Conservation (phyloP, 768 basidiomycete genomes). For the Psilocybe sp. region DNA sequence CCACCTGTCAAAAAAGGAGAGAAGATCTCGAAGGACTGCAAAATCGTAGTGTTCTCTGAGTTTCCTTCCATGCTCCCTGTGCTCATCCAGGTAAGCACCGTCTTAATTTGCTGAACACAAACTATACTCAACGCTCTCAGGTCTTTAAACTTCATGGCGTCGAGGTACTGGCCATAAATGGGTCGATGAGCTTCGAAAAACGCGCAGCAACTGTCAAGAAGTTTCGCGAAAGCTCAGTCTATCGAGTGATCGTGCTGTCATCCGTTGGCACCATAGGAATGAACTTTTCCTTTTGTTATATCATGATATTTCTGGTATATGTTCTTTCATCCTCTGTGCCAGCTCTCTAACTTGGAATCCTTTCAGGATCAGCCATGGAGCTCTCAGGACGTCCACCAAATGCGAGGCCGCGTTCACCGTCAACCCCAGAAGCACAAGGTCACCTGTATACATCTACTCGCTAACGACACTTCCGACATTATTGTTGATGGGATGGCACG, state of each 20-base stretch:
- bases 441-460: conserved; percentile 18
- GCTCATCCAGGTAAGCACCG: background rate
- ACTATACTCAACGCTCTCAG: conserved; percentile 9
- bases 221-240: background rate
- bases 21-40: background rate
- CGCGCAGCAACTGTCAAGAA: conserved; percentile 4
- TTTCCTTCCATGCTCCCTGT: conserved; percentile 1
- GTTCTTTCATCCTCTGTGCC: background rate
- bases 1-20: background rate
- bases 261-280: conserved; percentile 7
- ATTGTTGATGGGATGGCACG: conserved; percentile 16
- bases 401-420: conserved; percentile 21
- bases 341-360: background rate
- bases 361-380: conserved; percentile 28
- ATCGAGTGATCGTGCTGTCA: conserved; percentile 5
- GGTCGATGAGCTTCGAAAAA: conserved; percentile 1
- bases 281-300: conserved; percentile 7
- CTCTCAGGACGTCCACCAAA: conserved; percentile 24
- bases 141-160: conserved; percentile 13
- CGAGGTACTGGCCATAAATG: conserved; percentile 7
- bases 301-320: conserved; percentile 14
- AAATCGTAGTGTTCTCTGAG: conserved; percentile 2
- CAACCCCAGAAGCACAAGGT: conserved; percentile 24
- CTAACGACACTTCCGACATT: conserved; percentile 21
- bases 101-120: background rate